A percentile compares a stretch with the other conserved stretches of the same genome.
Conservation (phyloP, 164 flowering plant genomes). For the Vitis amurensis region DNA sequence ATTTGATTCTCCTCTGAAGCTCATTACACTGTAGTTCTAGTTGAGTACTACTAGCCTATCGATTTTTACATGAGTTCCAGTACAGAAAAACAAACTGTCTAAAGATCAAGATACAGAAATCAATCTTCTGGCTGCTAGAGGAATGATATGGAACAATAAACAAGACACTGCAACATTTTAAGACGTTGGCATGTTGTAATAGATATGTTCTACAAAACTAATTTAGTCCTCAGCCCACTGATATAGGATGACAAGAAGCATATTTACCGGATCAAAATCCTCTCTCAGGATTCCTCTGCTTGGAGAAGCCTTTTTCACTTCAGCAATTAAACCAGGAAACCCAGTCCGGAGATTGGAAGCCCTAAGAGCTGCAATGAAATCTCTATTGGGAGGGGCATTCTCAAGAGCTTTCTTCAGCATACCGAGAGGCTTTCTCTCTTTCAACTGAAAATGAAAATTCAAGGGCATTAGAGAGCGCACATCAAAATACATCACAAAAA, state of each 20-base stretch:
- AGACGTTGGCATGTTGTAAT: too few species aligned
- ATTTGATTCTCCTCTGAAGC: too few species aligned
- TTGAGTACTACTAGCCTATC: too few species aligned
- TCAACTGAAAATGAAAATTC: conserved; percentile 43
- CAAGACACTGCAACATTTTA: too few species aligned
- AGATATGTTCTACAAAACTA: too few species aligned
- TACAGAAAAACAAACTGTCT: too few species aligned
- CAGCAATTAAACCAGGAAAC: conserved; percentile 92
- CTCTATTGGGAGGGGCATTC: conserved; percentile 68
- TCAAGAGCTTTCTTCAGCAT: conserved; percentile 49
- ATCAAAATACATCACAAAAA: neutral
- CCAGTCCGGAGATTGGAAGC: conserved; percentile 69
- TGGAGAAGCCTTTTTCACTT: conserved; percentile 99
- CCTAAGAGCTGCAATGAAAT: conserved; percentile 84
- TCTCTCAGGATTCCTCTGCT: conserved; percentile 90
- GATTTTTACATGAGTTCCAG: too few species aligned
- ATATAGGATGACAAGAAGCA: neutral
- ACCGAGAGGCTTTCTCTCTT: conserved; percentile 54
- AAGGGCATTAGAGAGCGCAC: neutral
- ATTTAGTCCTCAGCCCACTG: too few species aligned
- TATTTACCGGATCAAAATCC: conserved; percentile 85
- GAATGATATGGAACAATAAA: too few species aligned
- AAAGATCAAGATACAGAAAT: too few species aligned
- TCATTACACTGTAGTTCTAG: too few species aligned
- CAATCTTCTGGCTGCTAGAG: too few species aligned